These are phyloP conservation scores for Salix arbutifolia DNA, from an alignment of 345 rosid genomes.

Conservation along the genomic window DNA sequence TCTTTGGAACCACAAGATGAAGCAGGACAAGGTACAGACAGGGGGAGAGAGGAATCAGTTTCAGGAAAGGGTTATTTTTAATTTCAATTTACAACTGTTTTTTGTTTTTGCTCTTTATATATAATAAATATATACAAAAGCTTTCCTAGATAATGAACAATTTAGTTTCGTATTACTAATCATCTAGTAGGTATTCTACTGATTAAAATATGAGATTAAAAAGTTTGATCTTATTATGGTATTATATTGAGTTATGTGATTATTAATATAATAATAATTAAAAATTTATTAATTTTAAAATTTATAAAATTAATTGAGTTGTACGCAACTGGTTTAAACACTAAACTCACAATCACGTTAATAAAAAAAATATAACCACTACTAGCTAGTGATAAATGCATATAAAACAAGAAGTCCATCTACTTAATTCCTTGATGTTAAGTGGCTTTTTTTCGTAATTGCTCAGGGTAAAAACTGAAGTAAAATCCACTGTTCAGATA, in stretches of 20 bases:
- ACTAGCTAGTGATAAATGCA: background rate
- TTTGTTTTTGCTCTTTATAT: background rate
- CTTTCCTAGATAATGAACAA: background rate
- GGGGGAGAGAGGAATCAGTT: slow-evolving; percentile 7
- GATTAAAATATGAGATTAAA: too few relatives aligned
- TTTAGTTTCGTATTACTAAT: background rate
- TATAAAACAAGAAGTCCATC: background rate
- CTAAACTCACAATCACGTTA: too few relatives aligned
- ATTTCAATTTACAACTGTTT: background rate
- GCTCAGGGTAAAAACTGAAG: background rate
- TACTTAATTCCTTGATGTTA: background rate
- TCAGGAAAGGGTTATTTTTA: background rate
- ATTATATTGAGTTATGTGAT: too few relatives aligned
- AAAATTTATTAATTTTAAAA: too few relatives aligned
- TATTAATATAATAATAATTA: too few relatives aligned
- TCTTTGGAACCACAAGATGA: slow-evolving; percentile 24
- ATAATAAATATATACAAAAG: background rate
- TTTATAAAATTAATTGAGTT: too few relatives aligned
- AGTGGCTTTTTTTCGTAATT: background rate
- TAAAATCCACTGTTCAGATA: background rate
- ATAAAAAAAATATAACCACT: background rate
- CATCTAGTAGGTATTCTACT: too few relatives aligned
- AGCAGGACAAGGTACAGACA: slow-evolving; percentile 3
- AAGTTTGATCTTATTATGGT: too few relatives aligned
- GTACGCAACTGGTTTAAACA: fast-evolving